phyloP scores from a whole-genome alignment of 1,284 basidiomycete genomes.

The Lignosus rhinocerotis region DNA sequence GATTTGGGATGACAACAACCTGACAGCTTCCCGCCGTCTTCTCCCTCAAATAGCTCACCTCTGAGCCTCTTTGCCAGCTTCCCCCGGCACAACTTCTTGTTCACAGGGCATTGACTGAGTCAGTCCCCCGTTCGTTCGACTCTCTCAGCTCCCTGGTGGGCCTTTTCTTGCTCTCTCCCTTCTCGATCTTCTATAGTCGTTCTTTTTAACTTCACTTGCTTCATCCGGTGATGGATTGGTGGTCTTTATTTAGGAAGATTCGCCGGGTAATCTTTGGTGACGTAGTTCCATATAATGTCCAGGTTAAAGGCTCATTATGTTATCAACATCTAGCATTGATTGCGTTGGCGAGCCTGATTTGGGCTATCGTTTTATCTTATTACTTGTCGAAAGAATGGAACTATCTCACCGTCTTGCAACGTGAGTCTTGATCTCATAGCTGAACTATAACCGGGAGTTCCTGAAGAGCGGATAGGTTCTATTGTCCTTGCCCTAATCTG shows the following conservation, averaged over 20 bases:
- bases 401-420: conserved; percentile 37
- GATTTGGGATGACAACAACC: conserved; percentile 16
- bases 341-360: conserved; percentile 39
- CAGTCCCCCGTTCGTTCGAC: conserved; percentile 31
- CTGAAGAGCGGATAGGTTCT: conserved; percentile 33
- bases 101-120: conserved; percentile 35
- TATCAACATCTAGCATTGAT: conserved; percentile 37
- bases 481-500: conserved; percentile 39
- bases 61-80: background rate
- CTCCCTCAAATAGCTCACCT: conserved; percentile 18
- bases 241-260: conserved; percentile 33
- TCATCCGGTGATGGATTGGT: conserved; percentile 32
- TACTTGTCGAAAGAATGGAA: conserved; percentile 44
- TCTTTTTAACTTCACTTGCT: conserved; percentile 18
- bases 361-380: conserved; percentile 40
- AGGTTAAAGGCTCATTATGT: background rate
- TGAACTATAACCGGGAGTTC: background rate
- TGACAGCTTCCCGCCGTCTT: conserved; percentile 14
- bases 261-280: conserved; percentile 34
- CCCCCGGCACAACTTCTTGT: conserved; percentile 17
- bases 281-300: conserved; percentile 9
- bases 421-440: conserved; percentile 32
- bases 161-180: conserved; percentile 19
- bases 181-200: conserved; percentile 6
- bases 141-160: conserved; percentile 29